Evolutionary conservation across 495 filamentous ascomycete genomes (phyloP).

Genomic region (Echria macrotheca): DNA sequence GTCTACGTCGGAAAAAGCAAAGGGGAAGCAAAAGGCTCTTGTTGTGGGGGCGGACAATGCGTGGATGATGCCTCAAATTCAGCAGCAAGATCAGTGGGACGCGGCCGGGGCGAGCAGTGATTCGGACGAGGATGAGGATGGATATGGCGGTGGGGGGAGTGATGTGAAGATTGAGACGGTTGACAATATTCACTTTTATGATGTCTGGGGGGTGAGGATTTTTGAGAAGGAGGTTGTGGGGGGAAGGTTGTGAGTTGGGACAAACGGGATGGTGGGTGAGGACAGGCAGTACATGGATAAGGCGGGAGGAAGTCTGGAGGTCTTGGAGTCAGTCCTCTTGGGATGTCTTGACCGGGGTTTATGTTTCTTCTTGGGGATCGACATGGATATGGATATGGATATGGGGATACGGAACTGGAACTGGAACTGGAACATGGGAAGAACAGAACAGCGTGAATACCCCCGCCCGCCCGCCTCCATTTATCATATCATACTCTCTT

Average conservation of each 20-base stretch:
- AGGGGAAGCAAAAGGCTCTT: constrained; percentile 27
- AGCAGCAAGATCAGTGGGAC: constrained; percentile 20
- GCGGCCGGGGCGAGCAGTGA: constrained; percentile 19
- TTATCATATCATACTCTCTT: too few species aligned
- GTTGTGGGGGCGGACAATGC: constrained; percentile 8
- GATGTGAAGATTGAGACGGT: constrained; percentile 29
- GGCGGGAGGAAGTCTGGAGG: too few species aligned
- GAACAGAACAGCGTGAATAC: too few species aligned
- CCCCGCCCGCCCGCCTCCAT: too few species aligned
- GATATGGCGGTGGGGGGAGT: too few species aligned
- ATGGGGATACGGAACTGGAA: too few species aligned
- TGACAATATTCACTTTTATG: constrained; percentile 38
- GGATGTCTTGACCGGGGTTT: too few species aligned
- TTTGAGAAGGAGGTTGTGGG: constrained; percentile 45
- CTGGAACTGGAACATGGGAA: too few species aligned
- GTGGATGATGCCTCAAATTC: constrained; percentile 20
- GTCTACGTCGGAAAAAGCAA: constrained; percentile 18
- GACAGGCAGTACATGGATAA: too few species aligned
- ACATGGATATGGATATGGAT: too few species aligned
- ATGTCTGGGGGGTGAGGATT: constrained; percentile 43
- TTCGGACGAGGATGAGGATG: constrained; percentile 27
- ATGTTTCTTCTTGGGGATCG: too few species aligned
- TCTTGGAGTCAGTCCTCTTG: too few species aligned
- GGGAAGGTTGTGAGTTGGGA: constrained; percentile 30
- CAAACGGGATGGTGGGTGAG: not conserved